Percentiles rank a stretch among this genome's conserved stretches.
Evolutionary conservation across 2,329 filamentous ascomycete genomes (phyloP).

Genomic region (Fusarium oligoseptatum): DNA sequence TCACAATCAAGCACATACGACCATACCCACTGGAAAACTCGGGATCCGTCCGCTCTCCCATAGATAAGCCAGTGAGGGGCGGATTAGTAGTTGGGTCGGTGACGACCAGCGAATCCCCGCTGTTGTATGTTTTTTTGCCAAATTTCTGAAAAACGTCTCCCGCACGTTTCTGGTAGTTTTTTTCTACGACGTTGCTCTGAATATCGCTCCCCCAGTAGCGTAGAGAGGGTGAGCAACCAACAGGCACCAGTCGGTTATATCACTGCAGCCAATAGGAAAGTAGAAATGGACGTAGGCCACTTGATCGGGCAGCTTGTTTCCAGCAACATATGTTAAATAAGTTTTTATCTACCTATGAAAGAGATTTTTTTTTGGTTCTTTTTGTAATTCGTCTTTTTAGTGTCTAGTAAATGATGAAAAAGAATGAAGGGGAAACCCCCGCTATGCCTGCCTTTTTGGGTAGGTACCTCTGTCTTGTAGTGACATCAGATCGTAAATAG

Average conservation of each 20-base stretch:
- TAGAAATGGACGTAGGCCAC: background rate
- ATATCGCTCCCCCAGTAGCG: background rate
- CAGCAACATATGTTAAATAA: background rate
- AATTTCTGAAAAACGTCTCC: background rate
- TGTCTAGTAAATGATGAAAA: background rate
- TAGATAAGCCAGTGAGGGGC: too few relatives aligned
- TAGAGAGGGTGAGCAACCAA: background rate
- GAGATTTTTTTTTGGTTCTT: background rate
- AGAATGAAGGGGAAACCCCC: background rate
- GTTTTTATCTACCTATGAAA: background rate
- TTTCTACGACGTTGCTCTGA: background rate
- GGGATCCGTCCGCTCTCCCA: background rate
- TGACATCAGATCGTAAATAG: background rate
- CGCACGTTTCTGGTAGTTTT: background rate
- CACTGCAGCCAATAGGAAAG: background rate
- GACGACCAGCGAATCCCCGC: too few relatives aligned
- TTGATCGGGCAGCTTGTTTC: background rate
- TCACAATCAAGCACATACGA: background rate
- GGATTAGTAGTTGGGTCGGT: too few relatives aligned
- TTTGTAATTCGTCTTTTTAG: background rate
- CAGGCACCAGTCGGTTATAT: background rate
- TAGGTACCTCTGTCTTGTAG: background rate
- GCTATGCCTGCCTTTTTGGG: too few relatives aligned
- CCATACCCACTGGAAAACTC: slow-evolving; percentile 2
- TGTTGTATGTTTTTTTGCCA: background rate